Percentiles rank a stretch among this genome's conserved stretches.
These are phyloP conservation scores for Phialemoniopsis sp. DNA, from an alignment of 2,329 filamentous ascomycete genomes.

Conservation along the genomic window DNA sequence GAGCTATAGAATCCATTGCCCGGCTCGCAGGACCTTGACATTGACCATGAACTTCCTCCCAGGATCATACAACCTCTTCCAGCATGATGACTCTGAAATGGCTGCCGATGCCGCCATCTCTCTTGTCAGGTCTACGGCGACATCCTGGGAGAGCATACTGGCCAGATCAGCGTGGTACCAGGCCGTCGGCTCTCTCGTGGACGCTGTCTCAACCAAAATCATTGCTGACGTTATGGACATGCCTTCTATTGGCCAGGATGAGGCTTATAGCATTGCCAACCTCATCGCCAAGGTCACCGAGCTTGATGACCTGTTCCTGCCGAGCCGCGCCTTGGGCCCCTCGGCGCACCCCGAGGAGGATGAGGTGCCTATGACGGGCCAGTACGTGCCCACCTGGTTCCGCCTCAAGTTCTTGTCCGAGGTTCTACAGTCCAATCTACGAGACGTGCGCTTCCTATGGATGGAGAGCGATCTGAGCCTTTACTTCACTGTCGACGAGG, in stretches of 20 bases:
- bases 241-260: constrained; percentile 56
- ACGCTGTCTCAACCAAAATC: constrained; percentile 55
- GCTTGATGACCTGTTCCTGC: constrained; percentile 57
- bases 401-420: constrained; percentile 61
- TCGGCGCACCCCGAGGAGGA: constrained; percentile 19
- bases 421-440: constrained; percentile 62
- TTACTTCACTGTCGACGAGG: constrained; percentile 57
- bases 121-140: constrained; percentile 49
- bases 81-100: constrained; percentile 49
- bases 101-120: constrained; percentile 48
- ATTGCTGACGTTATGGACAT: constrained; percentile 60
- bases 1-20: too few relatives aligned
- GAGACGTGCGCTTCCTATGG: constrained; percentile 61
- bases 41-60: too few relatives aligned
- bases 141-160: constrained; percentile 54
- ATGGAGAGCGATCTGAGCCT: constrained; percentile 61
- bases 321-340: constrained; percentile 25
- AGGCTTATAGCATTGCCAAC: constrained; percentile 57
- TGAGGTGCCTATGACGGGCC: constrained; percentile 50
- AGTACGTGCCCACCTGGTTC: constrained; percentile 60
- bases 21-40: too few relatives aligned
- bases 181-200: constrained; percentile 55
- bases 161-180: constrained; percentile 59
- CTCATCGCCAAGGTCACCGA: constrained; percentile 53
- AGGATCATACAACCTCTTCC: constrained; percentile 44